phyloP scores from a whole-genome alignment of 768 basidiomycete species.

The Suillus occidentalis region DNA sequence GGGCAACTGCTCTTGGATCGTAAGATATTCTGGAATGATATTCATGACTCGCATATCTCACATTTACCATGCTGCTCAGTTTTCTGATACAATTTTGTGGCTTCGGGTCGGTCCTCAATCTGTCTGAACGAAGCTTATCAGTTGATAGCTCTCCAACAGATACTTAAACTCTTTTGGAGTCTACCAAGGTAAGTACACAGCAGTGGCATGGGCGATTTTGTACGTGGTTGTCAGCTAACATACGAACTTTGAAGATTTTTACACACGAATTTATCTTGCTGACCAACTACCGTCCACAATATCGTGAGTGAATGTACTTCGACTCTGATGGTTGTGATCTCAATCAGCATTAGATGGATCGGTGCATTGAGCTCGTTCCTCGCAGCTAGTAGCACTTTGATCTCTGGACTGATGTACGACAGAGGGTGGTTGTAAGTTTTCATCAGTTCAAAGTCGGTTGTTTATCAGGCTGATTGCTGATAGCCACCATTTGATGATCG shows the following conservation, averaged over 20 bases:
- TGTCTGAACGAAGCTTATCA: neutral
- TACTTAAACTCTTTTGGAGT: constrained; percentile 31
- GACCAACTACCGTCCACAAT: constrained; percentile 28
- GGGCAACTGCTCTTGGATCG: constrained; percentile 14
- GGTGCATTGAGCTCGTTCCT: constrained; percentile 45
- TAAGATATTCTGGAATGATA: constrained; percentile 1
- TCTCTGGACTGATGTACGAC: constrained; percentile 45
- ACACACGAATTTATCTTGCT: constrained; percentile 30
- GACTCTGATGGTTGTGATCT: constrained; percentile 28
- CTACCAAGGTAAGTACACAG: constrained; percentile 27
- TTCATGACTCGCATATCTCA: neutral
- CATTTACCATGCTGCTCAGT: constrained; percentile 7
- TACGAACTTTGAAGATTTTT: constrained; percentile 27
- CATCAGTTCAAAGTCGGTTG: constrained; percentile 9
- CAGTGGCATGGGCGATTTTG: neutral
- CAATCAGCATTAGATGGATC: constrained; percentile 27
- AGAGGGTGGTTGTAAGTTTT: constrained; percentile 42
- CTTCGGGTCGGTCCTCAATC: constrained; percentile 18
- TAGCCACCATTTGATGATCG: constrained; percentile 11
- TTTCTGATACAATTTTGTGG: constrained; percentile 30
- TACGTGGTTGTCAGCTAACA: constrained; percentile 8
- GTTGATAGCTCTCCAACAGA: constrained; percentile 10
- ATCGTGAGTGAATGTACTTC: constrained; percentile 20
- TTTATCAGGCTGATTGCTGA: constrained; percentile 25
- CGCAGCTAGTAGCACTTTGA: constrained; percentile 34